Evolutionary conservation across 2,329 filamentous ascomycete species (phyloP), one percentile per base, ranked within the genome.

Genomic region (Sporothrix brunneoviolacea): DNA sequence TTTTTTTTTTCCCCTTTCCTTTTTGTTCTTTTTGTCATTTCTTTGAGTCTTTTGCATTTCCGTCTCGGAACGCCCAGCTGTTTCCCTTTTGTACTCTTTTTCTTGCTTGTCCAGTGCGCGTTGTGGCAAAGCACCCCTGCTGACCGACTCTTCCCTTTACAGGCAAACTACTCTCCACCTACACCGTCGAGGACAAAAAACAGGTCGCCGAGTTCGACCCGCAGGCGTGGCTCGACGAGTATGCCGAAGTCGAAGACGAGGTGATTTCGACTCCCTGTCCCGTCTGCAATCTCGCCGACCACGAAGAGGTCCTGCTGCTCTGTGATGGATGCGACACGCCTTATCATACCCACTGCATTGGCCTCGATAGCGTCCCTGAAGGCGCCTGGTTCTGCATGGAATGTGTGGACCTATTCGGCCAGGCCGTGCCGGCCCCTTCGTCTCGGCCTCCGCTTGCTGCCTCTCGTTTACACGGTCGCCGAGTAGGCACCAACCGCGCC

Each of bases 321-420:
- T 98, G 93, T 70, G 90, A 96, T 66, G 84, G 83, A 62, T 98
- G 93, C 71, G 86, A 95, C 72, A 83, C 84, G 30, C 80, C 87
- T 38, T 95, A 91, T 61, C 93, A 98, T 67, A 90, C 90, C 42
- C 88, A 94, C 66, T 98, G 93, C 67, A 81, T 95, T 54, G 91
- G 88, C 30, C 77, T 95, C 44, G 84, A 91, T 54, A 71, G 75
- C 48, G 80, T 95, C 50, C 90, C 91, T 19, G 70, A 76, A 27
- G 87, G 86, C 24, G 74, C 83, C 57, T 98, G 91, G 91, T 95
- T 91, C 66, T 98, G 93, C 71, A 83, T 93, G 67, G 82, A 86
- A 60, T 98, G 93, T 68, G 66, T 74, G 55, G 75, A 79, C 55
- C 64, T 76, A 21, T 70, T 78, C 8, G 66, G 65, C 18, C 63